A percentile compares a stretch with the other conserved stretches of the same genome.
phyloP scores from a whole-genome alignment of 768 basidiomycete species.

The Agrocybe praecox region DNA sequence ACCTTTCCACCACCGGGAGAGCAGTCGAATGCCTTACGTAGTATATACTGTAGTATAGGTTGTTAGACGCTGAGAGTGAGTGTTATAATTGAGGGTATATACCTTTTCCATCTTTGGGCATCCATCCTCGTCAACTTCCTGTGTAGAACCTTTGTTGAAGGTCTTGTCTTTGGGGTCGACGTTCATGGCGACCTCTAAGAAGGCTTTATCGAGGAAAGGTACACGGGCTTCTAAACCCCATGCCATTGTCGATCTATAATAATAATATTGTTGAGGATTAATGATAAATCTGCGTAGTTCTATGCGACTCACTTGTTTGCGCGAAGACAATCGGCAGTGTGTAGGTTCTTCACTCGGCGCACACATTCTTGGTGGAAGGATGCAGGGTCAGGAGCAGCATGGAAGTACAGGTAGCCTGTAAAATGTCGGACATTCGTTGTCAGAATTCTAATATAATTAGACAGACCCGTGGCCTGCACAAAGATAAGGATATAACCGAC shows the following conservation, averaged over 20 bases:
- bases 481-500: constrained; percentile 35
- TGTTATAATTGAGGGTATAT: constrained; percentile 30
- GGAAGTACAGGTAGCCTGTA: constrained; percentile 97
- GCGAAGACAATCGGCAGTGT: constrained; percentile 95
- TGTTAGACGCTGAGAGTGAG: background rate
- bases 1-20: constrained; percentile 14
- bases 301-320: constrained; percentile 85
- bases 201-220: constrained; percentile 96
- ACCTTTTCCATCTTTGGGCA: constrained; percentile 93
- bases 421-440: background rate
- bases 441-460: background rate
- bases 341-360: constrained; percentile 94
- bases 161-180: constrained; percentile 85
- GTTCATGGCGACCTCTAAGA: constrained; percentile 94
- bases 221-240: constrained; percentile 99
- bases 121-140: constrained; percentile 83
- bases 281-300: background rate
- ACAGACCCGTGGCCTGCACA: background rate
- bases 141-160: constrained; percentile 80
- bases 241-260: constrained; percentile 90
- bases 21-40: constrained; percentile 15
- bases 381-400: constrained; percentile 86
- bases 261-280: background rate
- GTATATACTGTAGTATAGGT: constrained; percentile 7
- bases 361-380: constrained; percentile 97